Percentiles rank a stretch among this genome's conserved stretches.
Evolutionary conservation across 139 green algal genomes (phyloP).

Genomic region (Dunaliella sp.): DNA sequence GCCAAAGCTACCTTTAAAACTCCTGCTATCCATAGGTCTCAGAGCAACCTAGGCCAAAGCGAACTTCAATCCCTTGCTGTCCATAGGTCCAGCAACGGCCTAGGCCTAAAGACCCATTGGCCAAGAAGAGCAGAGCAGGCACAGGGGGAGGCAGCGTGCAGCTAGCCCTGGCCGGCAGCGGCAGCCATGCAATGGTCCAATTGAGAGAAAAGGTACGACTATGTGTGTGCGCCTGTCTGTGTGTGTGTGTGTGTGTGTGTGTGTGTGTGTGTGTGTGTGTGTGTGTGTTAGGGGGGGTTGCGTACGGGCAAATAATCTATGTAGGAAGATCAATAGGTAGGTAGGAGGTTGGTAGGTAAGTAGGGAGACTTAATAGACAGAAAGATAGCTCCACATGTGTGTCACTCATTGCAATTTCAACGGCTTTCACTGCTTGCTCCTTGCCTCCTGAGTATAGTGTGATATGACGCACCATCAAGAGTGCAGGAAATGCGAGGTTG

Average conservation of each 20-base stretch:
- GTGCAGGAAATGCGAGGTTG: too few species aligned
- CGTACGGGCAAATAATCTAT: too few species aligned
- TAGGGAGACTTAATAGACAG: background rate
- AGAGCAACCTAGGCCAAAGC: background rate
- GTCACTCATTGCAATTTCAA: too few species aligned
- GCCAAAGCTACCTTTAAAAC: background rate
- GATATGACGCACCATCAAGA: too few species aligned
- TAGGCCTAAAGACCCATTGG: background rate
- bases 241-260: background rate
- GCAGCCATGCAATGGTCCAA: slow-evolving; percentile 27
- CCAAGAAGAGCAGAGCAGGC: background rate
- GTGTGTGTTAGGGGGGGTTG: background rate
- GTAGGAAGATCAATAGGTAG: too few species aligned
- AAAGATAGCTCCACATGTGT: background rate
- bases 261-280: background rate
- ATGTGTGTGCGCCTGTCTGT: background rate
- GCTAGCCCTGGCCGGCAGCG: slow-evolving; percentile 10
- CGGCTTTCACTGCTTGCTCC: too few species aligned
- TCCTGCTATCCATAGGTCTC: background rate
- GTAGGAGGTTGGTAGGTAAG: too few species aligned
- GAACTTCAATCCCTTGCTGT: background rate
- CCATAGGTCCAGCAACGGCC: background rate
- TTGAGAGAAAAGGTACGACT: background rate
- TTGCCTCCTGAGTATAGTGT: too few species aligned
- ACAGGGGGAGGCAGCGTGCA: background rate